These are phyloP conservation scores for Hordeum pubiflorum DNA, from an alignment of 202 grass and related monocot species.

Conservation along the genomic window DNA sequence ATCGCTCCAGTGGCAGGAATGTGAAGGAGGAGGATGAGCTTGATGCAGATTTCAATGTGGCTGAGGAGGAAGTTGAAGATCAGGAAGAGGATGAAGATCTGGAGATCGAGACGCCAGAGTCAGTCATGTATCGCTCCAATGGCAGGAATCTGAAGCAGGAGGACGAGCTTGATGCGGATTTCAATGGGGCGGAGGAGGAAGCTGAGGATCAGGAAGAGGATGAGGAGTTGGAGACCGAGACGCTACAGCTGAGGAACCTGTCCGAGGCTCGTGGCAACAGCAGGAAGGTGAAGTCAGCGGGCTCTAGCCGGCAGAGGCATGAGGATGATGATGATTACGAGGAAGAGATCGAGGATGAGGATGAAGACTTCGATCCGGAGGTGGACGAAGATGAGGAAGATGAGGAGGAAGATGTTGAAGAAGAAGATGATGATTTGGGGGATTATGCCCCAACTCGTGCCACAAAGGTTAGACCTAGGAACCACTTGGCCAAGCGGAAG, in stretches of 20 bases:
- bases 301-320: conserved; percentile 14
- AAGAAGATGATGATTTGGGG: conserved; percentile 38
- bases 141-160: conserved; percentile 2
- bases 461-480: conserved; percentile 35
- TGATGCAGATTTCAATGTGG: not conserved
- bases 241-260: not conserved
- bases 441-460: conserved; percentile 28
- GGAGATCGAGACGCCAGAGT: not conserved
- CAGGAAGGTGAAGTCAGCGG: not conserved
- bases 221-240: not conserved
- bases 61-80: not conserved
- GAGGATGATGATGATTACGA: conserved; percentile 24
- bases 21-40: conserved; percentile 12
- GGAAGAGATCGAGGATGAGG: conserved; percentile 43
- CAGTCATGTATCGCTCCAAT: not conserved
- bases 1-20: not conserved
- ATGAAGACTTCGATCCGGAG: conserved; percentile 42
- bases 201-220: conserved; percentile 3
- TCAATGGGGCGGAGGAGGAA: not conserved
- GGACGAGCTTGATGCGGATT: conserved; percentile 14
- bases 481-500: conserved; percentile 23
- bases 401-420: conserved; percentile 26
- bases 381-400: conserved; percentile 34
- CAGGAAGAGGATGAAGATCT: conserved; percentile 19
- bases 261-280: not conserved